Evolutionary conservation across 2,329 filamentous ascomycete species (phyloP).

Genomic region (Exophiala bonariae): DNA sequence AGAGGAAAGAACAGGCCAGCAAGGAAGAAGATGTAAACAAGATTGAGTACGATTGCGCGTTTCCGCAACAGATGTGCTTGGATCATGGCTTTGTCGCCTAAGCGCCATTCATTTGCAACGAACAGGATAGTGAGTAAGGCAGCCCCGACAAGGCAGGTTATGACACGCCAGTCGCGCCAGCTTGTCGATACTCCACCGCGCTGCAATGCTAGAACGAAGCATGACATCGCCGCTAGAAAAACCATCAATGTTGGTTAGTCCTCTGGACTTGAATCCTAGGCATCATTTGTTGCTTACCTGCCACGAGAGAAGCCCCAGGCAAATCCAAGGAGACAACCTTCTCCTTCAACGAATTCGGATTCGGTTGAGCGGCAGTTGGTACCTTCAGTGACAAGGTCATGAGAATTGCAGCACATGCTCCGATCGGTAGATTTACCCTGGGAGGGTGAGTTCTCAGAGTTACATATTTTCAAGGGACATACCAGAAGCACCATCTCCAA

Average conservation of each 20-base stretch:
- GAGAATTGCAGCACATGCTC: conserved; percentile 40
- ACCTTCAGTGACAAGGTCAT: conserved; percentile 27
- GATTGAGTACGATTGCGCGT: conserved; percentile 35
- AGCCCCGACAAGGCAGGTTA: conserved; percentile 46
- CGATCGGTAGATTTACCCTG: conserved; percentile 42
- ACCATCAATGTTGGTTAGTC: conserved; percentile 29
- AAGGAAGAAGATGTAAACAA: conserved; percentile 37
- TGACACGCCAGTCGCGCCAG: conserved; percentile 40
- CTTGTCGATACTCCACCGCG: conserved; percentile 39
- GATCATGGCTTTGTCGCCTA: conserved; percentile 42
- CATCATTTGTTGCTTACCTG: conserved; percentile 5
- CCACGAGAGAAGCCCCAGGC: conserved; percentile 37
- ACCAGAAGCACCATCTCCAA: conserved; percentile 38
- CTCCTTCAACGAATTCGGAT: conserved; percentile 28
- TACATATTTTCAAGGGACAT: conserved; percentile 30
- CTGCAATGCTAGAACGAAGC: conserved; percentile 46
- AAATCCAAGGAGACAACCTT: conserved; percentile 46
- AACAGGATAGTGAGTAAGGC: conserved; percentile 36
- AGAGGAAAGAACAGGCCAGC: conserved; percentile 37
- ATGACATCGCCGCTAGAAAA: conserved; percentile 36
- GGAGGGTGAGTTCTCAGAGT: not conserved
- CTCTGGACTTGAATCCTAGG: not conserved
- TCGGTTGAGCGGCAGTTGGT: conserved; percentile 14
- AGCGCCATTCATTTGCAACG: conserved; percentile 34
- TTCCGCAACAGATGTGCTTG: conserved; percentile 36